These are phyloP conservation scores for Mycena filopes DNA, from an alignment of 768 basidiomycete genomes.

Conservation along the genomic window DNA sequence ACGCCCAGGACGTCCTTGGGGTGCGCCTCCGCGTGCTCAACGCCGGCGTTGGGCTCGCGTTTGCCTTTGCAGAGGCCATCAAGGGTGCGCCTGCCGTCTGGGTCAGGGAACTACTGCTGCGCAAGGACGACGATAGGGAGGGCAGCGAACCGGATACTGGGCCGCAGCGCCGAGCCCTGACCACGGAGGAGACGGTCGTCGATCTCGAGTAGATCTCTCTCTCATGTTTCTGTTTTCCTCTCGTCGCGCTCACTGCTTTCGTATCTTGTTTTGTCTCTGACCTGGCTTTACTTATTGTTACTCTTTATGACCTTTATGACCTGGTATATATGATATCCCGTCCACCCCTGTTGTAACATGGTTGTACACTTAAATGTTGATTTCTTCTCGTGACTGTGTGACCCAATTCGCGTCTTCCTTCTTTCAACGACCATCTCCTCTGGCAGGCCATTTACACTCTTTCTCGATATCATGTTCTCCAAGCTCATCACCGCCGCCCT, in stretches of 20 bases:
- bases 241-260: slow-evolving; percentile 44
- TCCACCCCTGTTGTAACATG: slow-evolving; percentile 29
- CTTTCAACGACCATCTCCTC: slow-evolving; percentile 33
- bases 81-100: slow-evolving; percentile 54
- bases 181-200: slow-evolving; percentile 30
- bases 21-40: slow-evolving; percentile 64
- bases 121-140: slow-evolving; percentile 17
- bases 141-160: slow-evolving; percentile 5
- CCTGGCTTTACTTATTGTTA: slow-evolving; percentile 28
- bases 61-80: slow-evolving; percentile 77
- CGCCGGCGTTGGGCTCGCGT: slow-evolving; percentile 66
- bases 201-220: slow-evolving; percentile 19
- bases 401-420: slow-evolving; percentile 25
- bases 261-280: slow-evolving; percentile 31
- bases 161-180: slow-evolving; percentile 19
- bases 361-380: slow-evolving; percentile 27
- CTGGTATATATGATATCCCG: slow-evolving; percentile 25
- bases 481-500: slow-evolving; percentile 44
- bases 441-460: slow-evolving; percentile 43
- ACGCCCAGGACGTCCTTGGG: slow-evolving; percentile 66
- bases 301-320: slow-evolving; percentile 22
- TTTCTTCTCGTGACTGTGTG: not conserved
- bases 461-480: slow-evolving; percentile 41
- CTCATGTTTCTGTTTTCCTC: slow-evolving; percentile 18
- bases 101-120: slow-evolving; percentile 30